Evolutionary conservation across 768 basidiomycete genomes (phyloP), one percentile per base, ranked within the genome.

Genomic region (Boletus vermiculosoides): DNA sequence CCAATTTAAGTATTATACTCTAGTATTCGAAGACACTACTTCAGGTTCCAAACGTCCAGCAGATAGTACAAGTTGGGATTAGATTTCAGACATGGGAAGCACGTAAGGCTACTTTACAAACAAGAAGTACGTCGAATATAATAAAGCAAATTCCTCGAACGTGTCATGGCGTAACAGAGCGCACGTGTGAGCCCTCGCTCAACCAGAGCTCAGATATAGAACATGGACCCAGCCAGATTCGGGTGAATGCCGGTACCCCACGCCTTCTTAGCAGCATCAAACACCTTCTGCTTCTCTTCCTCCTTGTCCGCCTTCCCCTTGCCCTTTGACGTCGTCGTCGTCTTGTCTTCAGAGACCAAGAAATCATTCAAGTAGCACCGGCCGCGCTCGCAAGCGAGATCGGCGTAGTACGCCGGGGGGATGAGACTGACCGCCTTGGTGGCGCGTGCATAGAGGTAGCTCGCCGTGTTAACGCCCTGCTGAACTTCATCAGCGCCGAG

Each of bases 351-450:
- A 4, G 77, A 70, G 46, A 74, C 80, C 68, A 92, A 69, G 50
- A 90, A 85, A 1, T 86, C 84, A 58, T 91, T 88, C 40, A 93
- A 61, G 64, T 91, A 93, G 65, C 78, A 87, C 37, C 90, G 73
- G 0, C 87, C 91, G 11, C 91, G 77, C 71, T 93, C 90, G 67
- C 90, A 92, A 1, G 89, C 91, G 50, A 92, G 71, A 71, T 92
- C 90, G 8, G 89, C 87, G 62, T 90, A 91, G 66, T 90, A 90
- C 0, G 90, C 90, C 0, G 90, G 80, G 0, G 91, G 90, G 12
- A 92, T 78, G 23, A 93, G 75, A 66, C 88, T 90, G 31, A 94
- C 92, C 0, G 90, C 87, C 63, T 89, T 87, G 4, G 90, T 94
- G 0, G 91, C 90, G 5, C 92, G 82, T 0, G 87, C 90, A 62